phyloP scores from a whole-genome alignment of 2,329 filamentous ascomycete genomes.

The Colletotrichum zoysiae region DNA sequence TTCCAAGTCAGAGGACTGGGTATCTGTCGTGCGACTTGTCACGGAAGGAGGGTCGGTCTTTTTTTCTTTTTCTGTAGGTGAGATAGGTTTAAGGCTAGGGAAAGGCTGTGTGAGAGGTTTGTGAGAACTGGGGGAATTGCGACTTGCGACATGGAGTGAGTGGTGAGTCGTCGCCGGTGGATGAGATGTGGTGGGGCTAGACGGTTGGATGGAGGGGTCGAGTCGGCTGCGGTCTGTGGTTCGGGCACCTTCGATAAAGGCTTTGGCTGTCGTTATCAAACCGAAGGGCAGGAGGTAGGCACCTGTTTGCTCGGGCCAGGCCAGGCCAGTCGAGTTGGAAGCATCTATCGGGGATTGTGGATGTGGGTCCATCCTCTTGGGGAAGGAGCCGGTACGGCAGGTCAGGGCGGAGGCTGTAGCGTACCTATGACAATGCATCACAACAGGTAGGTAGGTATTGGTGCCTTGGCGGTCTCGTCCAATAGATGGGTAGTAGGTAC shows the following conservation, averaged over 20 bases:
- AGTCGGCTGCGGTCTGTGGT: conserved; percentile 6
- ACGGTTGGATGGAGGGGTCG: conserved; percentile 35
- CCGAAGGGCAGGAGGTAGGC: background rate
- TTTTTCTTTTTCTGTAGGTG: background rate
- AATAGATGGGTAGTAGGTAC: background rate
- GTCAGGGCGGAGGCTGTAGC: conserved; percentile 10
- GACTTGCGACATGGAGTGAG: background rate
- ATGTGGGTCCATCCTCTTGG: conserved; percentile 17
- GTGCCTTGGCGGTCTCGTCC: conserved; percentile 4
- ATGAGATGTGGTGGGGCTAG: conserved; percentile 32
- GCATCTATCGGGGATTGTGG: no score
- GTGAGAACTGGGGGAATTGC: background rate
- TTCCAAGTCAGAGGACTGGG: background rate
- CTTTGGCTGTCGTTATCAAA: conserved; percentile 27
- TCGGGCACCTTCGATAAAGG: conserved; percentile 37
- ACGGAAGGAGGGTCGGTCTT: background rate
- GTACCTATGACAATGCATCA: conserved; percentile 12
- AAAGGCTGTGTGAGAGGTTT: background rate
- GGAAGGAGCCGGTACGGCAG: conserved; percentile 7
- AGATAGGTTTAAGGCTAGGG: background rate
- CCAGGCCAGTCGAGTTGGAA: background rate
- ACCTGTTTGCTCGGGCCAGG: background rate
- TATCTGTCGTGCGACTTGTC: background rate
- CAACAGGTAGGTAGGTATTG: background rate
- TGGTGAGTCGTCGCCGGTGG: conserved; percentile 30